Evolutionary conservation across 2,329 filamentous ascomycete genomes (phyloP).

Genomic region (Colletotrichum abscissum): DNA sequence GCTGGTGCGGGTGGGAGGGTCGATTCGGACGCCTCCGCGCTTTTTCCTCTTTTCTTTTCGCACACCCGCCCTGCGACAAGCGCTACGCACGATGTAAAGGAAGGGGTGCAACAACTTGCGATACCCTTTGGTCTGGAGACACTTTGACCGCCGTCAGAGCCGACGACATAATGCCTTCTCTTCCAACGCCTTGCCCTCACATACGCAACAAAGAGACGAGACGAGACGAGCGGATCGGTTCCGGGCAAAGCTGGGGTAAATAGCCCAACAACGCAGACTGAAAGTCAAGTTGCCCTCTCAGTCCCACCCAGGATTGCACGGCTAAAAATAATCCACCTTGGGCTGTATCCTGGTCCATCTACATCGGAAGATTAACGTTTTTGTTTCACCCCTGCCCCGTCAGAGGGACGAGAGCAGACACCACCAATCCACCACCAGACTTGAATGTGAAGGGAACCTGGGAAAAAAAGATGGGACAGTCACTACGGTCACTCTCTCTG

Average conservation of each 20-base stretch:
- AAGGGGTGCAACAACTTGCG: neutral
- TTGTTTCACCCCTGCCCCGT: slow-evolving; percentile 35
- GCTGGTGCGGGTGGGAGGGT: slow-evolving; percentile 17
- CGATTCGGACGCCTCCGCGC: slow-evolving; percentile 1
- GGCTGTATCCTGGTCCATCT: slow-evolving; percentile 33
- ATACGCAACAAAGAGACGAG: slow-evolving; percentile 20
- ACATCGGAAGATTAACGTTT: slow-evolving; percentile 36
- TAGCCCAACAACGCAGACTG: slow-evolving; percentile 11
- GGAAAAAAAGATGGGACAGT: neutral
- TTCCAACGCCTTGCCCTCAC: slow-evolving; percentile 7
- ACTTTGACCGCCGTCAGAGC: slow-evolving; percentile 28
- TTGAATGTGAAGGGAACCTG: neutral
- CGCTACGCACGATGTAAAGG: slow-evolving; percentile 21
- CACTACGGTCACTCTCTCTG: neutral
- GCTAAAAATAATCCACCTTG: slow-evolving; percentile 36
- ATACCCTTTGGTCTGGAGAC: neutral
- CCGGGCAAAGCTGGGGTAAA: slow-evolving; percentile 34
- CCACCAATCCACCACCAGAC: neutral
- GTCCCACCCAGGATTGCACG: slow-evolving; percentile 17
- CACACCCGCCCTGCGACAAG: slow-evolving; percentile 32
- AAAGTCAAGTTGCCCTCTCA: slow-evolving; percentile 10
- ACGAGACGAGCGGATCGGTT: slow-evolving; percentile 31
- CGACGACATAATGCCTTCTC: slow-evolving; percentile 18
- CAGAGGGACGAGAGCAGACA: slow-evolving; percentile 29
- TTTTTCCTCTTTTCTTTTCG: slow-evolving; percentile 1